These are phyloP conservation scores for Hordeum marinum DNA, from an alignment of 176 grass and related monocot species.

Conservation along the genomic window DNA sequence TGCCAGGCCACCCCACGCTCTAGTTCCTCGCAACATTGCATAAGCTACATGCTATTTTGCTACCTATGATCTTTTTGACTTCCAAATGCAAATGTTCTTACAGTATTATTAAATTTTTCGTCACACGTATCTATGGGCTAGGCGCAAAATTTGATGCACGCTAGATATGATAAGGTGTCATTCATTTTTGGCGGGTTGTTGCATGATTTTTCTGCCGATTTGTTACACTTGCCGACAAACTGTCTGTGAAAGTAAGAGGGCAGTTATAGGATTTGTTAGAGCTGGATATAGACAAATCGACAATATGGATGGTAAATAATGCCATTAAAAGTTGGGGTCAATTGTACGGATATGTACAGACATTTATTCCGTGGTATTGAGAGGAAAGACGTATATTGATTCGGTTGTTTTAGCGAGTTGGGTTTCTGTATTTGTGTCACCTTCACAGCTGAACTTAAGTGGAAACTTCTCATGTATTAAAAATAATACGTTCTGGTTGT, in stretches of 20 bases:
- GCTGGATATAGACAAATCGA: no score
- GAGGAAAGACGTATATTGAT: no score
- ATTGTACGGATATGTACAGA: no score
- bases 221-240: not conserved
- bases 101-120: no score
- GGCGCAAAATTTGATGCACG: not conserved
- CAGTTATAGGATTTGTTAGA: no score
- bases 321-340: no score
- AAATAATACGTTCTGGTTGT: not conserved
- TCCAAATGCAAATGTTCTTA: no score
- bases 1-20: not conserved
- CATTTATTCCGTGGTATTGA: no score
- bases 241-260: not conserved
- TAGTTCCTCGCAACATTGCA: not conserved
- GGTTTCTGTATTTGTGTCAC: not conserved
- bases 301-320: no score
- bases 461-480: not conserved
- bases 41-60: not conserved
- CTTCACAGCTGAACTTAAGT: not conserved
- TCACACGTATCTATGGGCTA: no score
- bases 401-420: not conserved
- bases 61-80: not conserved
- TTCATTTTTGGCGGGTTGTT: not conserved
- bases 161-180: not conserved
- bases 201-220: not conserved